phyloP scores from a whole-genome alignment of 805 yeast species.

The Torulaspora franciscae region DNA sequence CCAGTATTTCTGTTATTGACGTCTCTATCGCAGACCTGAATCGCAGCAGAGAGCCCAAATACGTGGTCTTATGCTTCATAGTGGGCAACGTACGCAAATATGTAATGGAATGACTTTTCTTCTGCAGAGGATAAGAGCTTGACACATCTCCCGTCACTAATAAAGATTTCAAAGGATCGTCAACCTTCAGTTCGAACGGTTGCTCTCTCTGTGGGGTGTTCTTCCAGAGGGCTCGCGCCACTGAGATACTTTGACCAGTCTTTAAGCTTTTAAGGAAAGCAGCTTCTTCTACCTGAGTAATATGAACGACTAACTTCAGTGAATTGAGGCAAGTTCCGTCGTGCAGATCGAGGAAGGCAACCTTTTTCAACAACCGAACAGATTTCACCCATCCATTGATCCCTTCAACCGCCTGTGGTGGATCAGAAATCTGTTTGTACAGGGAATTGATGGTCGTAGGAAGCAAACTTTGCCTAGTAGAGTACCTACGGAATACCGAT shows the following conservation, averaged over 20 bases:
- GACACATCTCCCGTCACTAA: slow-evolving; percentile 57
- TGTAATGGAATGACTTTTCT: slow-evolving; percentile 63
- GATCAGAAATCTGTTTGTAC: slow-evolving; percentile 5
- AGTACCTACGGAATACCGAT: slow-evolving; percentile 1
- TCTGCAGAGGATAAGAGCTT: slow-evolving; percentile 73
- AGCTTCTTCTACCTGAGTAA: slow-evolving; percentile 23
- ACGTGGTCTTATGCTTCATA: slow-evolving; percentile 66
- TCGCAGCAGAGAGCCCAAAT: slow-evolving; percentile 62
- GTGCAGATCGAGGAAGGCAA: slow-evolving; percentile 70
- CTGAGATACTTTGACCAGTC: slow-evolving; percentile 46
- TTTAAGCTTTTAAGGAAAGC: slow-evolving; percentile 31
- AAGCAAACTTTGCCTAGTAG: slow-evolving; percentile 28
- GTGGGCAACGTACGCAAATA: slow-evolving; percentile 70
- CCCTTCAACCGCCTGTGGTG: slow-evolving; percentile 14
- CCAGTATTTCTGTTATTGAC: slow-evolving; percentile 51
- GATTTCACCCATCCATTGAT: slow-evolving; percentile 74
- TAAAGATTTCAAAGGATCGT: slow-evolving; percentile 35
- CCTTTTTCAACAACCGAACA: slow-evolving; percentile 64
- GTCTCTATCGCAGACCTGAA: slow-evolving; percentile 65
- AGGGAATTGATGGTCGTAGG: slow-evolving; percentile 10
- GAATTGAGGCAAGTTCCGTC: slow-evolving; percentile 66
- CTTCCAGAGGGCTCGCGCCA: slow-evolving; percentile 37
- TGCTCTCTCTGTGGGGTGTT: slow-evolving; percentile 40
- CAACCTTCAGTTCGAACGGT: slow-evolving; percentile 45
- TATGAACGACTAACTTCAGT: slow-evolving; percentile 51